Evolutionary conservation across 1,284 basidiomycete species (phyloP).

Genomic region (Chalciporus piperatoides): DNA sequence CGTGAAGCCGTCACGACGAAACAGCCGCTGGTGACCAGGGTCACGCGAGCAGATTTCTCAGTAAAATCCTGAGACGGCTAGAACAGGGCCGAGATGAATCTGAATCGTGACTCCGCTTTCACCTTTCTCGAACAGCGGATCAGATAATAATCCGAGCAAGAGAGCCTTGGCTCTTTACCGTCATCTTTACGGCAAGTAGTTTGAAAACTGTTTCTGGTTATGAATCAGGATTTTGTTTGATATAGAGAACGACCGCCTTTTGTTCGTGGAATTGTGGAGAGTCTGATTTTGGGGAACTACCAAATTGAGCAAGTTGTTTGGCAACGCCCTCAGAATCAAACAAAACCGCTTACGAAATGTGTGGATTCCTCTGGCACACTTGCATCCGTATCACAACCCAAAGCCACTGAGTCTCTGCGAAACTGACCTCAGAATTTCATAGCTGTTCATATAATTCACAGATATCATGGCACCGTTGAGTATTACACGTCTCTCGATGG

Average conservation of each 20-base stretch:
- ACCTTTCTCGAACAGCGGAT: not conserved
- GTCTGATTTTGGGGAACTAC: no score
- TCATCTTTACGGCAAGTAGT: no score
- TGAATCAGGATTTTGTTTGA: no score
- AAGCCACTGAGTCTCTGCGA: not conserved
- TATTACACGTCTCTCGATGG: constrained; percentile 11
- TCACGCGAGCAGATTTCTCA: not conserved
- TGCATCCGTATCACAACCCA: not conserved
- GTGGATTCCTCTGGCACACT: not conserved
- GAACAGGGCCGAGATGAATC: no score
- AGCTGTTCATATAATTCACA: not conserved
- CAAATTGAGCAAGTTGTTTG: constrained; percentile 23
- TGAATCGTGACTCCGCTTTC: not conserved
- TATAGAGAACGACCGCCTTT: no score
- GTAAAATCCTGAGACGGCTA: not conserved
- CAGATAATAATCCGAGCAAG: no score
- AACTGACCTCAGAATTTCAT: not conserved
- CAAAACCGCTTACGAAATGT: constrained; percentile 14
- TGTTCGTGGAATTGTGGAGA: no score
- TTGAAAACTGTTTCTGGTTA: no score
- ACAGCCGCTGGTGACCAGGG: not conserved
- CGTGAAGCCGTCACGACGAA: not conserved
- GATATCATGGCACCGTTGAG: constrained; percentile 31
- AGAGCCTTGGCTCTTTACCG: not conserved
- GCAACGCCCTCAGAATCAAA: constrained; percentile 27